phyloP scores from a whole-genome alignment of 306 rosid genomes.

The Sicyos edulis region DNA sequence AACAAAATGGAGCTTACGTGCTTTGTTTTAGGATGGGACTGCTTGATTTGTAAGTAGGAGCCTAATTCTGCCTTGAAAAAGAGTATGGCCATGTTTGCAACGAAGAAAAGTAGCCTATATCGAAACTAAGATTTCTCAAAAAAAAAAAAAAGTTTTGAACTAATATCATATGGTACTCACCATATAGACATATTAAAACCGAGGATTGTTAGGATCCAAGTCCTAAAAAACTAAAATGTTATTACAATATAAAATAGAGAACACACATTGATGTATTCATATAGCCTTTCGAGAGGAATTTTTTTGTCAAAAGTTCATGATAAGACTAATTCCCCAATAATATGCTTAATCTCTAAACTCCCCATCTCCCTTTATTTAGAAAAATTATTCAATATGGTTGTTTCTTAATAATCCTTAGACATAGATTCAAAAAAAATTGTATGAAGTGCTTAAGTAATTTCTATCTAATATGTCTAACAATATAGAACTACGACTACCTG shows the following conservation, averaged over 20 bases:
- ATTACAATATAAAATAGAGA: not conserved
- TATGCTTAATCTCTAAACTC: not conserved
- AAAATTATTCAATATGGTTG: too few species aligned
- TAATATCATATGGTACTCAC: not conserved
- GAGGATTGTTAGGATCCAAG: not conserved
- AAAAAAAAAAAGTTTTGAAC: not conserved
- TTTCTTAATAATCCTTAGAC: too few species aligned
- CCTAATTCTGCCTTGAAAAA: slow-evolving; percentile 1
- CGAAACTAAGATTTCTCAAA: not conserved
- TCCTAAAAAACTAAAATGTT: not conserved
- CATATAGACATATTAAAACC: not conserved
- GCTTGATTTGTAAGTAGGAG: not conserved
- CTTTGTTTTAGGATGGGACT: not conserved
- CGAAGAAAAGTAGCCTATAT: not conserved
- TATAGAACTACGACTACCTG: too few species aligned
- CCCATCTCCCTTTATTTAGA: not conserved
- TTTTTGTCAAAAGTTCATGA: not conserved
- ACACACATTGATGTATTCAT: not conserved
- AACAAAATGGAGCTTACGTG: not conserved
- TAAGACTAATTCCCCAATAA: not conserved
- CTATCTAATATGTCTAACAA: too few species aligned
- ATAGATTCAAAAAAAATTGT: too few species aligned
- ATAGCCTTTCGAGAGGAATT: not conserved
- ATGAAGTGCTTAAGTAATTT: too few species aligned
- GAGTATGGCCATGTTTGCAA: not conserved